phyloP scores from a whole-genome alignment of 2,329 filamentous ascomycete genomes.

The Dactylellina parvicollis region DNA sequence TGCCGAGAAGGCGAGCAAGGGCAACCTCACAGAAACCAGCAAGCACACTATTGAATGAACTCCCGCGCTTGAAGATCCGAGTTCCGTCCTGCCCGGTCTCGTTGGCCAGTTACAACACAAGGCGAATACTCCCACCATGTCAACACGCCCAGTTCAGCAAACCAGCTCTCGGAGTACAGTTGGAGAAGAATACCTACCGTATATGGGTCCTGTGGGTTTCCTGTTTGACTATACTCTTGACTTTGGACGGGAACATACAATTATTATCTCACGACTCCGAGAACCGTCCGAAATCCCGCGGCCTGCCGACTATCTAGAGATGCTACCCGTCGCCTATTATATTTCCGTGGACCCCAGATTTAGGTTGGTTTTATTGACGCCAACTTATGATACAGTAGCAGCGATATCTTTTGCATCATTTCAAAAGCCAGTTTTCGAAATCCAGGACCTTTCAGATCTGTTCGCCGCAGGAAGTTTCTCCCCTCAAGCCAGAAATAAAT shows the following conservation, averaged over 20 bases:
- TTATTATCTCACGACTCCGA: slow-evolving; percentile 43
- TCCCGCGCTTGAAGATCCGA: too few relatives aligned
- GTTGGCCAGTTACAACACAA: too few relatives aligned
- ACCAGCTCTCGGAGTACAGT: slow-evolving; percentile 38
- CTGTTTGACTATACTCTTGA: slow-evolving; percentile 49
- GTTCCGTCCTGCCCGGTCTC: too few relatives aligned
- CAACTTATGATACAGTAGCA: slow-evolving; percentile 36
- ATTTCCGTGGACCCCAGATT: slow-evolving; percentile 51
- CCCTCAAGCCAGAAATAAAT: slow-evolving; percentile 5
- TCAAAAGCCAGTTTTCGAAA: slow-evolving; percentile 34
- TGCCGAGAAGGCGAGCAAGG: too few relatives aligned
- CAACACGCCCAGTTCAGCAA: slow-evolving; percentile 9
- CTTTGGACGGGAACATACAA: slow-evolving; percentile 44
- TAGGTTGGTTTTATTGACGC: slow-evolving; percentile 38
- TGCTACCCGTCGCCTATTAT: slow-evolving; percentile 48
- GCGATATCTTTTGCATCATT: slow-evolving; percentile 48
- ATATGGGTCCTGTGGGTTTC: slow-evolving; percentile 24
- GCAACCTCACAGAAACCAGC: too few relatives aligned
- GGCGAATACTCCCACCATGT: slow-evolving; percentile 27
- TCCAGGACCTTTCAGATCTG: slow-evolving; percentile 18
- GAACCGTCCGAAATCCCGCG: slow-evolving; percentile 50
- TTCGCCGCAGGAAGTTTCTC: slow-evolving; percentile 7
- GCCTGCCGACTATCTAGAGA: slow-evolving; percentile 35
- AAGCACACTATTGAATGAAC: too few relatives aligned
- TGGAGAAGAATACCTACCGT: slow-evolving; percentile 30